Base-by-base conservation (phyloP, 2,329 filamentous ascomycete genomes). In the Tolypocladium sp. region DNA sequence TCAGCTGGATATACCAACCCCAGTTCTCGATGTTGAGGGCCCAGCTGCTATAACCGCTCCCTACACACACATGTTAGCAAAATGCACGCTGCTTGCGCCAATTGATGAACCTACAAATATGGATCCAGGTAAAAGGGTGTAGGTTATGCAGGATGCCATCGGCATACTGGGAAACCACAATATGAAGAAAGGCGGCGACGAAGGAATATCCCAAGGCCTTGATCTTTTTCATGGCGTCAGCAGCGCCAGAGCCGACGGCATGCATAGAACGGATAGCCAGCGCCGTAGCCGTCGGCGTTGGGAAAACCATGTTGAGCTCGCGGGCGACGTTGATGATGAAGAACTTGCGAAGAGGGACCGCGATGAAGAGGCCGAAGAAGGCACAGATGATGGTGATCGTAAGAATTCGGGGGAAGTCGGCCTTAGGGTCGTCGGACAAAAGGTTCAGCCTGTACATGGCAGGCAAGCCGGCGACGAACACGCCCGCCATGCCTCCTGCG, bases 261-360 rank as follows among this genome's bases (percentile, higher is more conserved):
- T 86, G 84, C 82, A 86, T 86, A n/a, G 77, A 80, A 9, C 82
- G 79, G 59, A 87, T 86, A 1, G 82, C 83, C 71, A 85, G 77
- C 33, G 82, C 83, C 1, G 83, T 84, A 2, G 84, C 84, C 33
- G 82, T 83, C 0, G 82, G 70, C 0, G 82, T 81, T 2, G 83
- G 83, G 70, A 86, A 86, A 59, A 86, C 77, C 52, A 86, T 75
- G 59, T 78, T 79, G 38, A 86, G 72, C 70, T 86, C 82, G 12
- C 83, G 76, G 3, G 82, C 82, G 15, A 87, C 82, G 60, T 86
- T 83, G 69, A 88, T 82, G 69, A 88, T 81, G 74, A 87, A 88
- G 74, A 88, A 88, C 67, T 86, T 86, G 60, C 85, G 82, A 25
- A 86, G 77, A 9, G 84, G 83, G 0, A 83, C 84, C 55, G 81